Conservation (phyloP, 768 basidiomycete species). For the Termitomyces sp. region DNA sequence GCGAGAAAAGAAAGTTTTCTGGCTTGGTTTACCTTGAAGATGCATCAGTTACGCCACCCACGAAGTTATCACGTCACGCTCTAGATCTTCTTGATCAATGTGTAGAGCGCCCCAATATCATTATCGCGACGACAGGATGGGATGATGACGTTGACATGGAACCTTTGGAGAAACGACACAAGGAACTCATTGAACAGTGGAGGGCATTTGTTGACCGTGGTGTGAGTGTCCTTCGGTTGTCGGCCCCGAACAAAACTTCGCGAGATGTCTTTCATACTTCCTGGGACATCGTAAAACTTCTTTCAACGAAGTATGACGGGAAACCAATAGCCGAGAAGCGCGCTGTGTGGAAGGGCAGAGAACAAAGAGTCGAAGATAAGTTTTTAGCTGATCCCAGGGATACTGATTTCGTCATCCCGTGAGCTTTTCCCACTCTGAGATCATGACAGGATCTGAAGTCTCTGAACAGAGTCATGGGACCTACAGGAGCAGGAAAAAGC, state of each 20-base stretch:
- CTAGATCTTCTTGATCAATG: conserved; percentile 7
- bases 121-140: conserved; percentile 9
- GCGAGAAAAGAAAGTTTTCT: conserved; percentile 5
- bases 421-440: background rate
- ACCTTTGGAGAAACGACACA: conserved; percentile 2
- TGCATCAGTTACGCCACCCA: background rate
- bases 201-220: conserved; percentile 9
- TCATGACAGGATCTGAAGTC: background rate
- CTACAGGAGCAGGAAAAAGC: conserved; percentile 11
- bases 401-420: conserved; percentile 9
- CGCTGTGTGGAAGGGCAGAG: conserved; percentile 5
- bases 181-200: conserved; percentile 8
- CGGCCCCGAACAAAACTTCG: conserved; percentile 1
- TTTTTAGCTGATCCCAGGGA: conserved; percentile 4
- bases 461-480: conserved; percentile 6
- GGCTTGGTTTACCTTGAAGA: conserved; percentile 10
- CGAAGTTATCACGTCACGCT: conserved; percentile 1
- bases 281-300: conserved; percentile 6
- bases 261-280: conserved; percentile 5
- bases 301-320: conserved; percentile 5
- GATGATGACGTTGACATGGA: background rate
- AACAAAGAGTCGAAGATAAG: conserved; percentile 5
- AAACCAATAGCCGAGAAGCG: background rate
- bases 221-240: conserved; percentile 7
- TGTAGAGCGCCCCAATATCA: conserved; percentile 1